Evolutionary conservation across 352 stramenopile species (phyloP).

Genomic region (Globisporangium polare): DNA sequence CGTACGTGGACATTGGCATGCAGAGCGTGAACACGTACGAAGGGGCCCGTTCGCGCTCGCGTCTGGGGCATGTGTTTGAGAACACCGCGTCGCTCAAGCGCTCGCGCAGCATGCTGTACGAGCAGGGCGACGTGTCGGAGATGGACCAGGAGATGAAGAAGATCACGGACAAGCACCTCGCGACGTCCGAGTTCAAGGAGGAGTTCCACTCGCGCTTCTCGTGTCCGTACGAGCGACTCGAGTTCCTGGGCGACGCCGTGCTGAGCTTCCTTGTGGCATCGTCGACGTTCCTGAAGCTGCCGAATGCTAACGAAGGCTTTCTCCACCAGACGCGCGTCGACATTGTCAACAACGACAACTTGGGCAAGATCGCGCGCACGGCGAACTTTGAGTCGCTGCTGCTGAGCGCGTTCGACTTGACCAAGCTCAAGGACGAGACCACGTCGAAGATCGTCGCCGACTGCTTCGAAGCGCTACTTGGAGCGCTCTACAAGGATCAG

Average conservation of each 20-base stretch:
- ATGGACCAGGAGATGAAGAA: constrained; percentile 46
- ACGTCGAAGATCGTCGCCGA: constrained; percentile 80
- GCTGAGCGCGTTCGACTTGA: constrained; percentile 65
- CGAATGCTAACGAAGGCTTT: constrained; percentile 57
- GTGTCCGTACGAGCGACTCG: constrained; percentile 79
- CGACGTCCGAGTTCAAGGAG: constrained; percentile 57
- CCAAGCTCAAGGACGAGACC: constrained; percentile 40
- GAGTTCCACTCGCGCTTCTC: constrained; percentile 74
- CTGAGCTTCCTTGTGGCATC: constrained; percentile 82
- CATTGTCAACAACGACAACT: constrained; percentile 71
- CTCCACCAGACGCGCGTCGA: constrained; percentile 69
- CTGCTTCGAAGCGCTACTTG: constrained; percentile 78
- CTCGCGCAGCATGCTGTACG: constrained; percentile 44
- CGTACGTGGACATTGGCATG: constrained; percentile 82
- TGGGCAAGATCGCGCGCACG: constrained; percentile 71
- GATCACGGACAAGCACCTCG: constrained; percentile 57
- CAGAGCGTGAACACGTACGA: constrained; percentile 82
- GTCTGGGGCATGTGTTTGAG: constrained; percentile 69
- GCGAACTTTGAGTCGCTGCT: constrained; percentile 76
- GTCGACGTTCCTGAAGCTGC: constrained; percentile 75
- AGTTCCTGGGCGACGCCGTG: constrained; percentile 82
- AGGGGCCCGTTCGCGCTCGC: constrained; percentile 67
- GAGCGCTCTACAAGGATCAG: constrained; percentile 80
- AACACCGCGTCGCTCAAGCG: constrained; percentile 57
- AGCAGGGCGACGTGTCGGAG: constrained; percentile 18